Evolutionary conservation across 1,139 yeast species (phyloP).

Genomic region (Yamadazyma blattariae): DNA sequence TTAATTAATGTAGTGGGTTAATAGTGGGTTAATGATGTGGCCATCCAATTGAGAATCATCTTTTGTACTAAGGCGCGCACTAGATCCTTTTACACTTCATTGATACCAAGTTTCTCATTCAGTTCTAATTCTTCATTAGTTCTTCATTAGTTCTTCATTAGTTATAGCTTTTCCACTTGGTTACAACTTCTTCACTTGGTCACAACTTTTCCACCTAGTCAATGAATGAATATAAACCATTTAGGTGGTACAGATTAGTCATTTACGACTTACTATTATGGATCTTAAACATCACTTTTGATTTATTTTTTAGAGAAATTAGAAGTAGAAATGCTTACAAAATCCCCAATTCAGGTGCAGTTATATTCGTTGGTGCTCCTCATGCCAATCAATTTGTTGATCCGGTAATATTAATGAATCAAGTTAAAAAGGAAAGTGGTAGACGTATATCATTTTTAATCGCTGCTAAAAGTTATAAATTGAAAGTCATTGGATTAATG

Average conservation of each 20-base stretch:
- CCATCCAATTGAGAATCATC: too few relatives aligned
- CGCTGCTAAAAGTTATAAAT: slow-evolving; percentile 77
- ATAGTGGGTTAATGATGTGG: too few relatives aligned
- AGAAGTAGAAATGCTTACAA: slow-evolving; percentile 89
- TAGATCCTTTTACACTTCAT: too few relatives aligned
- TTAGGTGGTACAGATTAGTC: slow-evolving; percentile 31
- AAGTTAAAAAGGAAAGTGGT: slow-evolving; percentile 66
- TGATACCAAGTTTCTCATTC: too few relatives aligned
- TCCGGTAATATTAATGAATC: slow-evolving; percentile 81
- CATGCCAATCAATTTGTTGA: slow-evolving; percentile 97
- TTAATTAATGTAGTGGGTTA: too few relatives aligned
- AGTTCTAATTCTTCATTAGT: too few relatives aligned
- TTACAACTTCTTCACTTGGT: too few relatives aligned
- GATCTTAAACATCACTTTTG: slow-evolving; percentile 43
- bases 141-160: too few relatives aligned
- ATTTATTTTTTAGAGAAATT: slow-evolving; percentile 81
- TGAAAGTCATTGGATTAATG: slow-evolving; percentile 68
- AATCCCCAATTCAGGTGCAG: slow-evolving; percentile 80
- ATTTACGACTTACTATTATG: slow-evolving; percentile 51
- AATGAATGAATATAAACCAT: slow-evolving; percentile 9
- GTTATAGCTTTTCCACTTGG: too few relatives aligned
- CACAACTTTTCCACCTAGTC: too few relatives aligned
- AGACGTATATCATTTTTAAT: slow-evolving; percentile 72
- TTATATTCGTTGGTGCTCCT: slow-evolving; percentile 95
- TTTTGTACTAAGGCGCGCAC: too few relatives aligned